Evolutionary conservation across 2,329 filamentous ascomycete species (phyloP).

Genomic region (Neopestalotiopsis sp.): DNA sequence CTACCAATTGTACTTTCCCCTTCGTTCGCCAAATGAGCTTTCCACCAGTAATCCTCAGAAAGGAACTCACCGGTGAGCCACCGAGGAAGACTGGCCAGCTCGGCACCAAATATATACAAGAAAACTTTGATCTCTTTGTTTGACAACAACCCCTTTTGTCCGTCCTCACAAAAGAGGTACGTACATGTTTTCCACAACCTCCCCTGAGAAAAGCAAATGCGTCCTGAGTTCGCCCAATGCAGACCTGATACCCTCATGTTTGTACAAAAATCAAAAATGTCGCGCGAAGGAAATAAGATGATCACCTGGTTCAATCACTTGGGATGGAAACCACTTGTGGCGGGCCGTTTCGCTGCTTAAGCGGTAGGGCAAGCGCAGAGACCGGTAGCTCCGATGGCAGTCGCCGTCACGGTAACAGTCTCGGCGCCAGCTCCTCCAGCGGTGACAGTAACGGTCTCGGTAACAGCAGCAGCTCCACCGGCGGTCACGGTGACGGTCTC

Average conservation of each 20-base stretch:
- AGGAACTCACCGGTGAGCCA: slow-evolving; percentile 14
- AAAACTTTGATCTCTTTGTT: slow-evolving; percentile 24
- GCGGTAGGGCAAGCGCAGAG: slow-evolving; percentile 1
- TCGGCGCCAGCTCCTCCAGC: slow-evolving; percentile 12
- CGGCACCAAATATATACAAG: slow-evolving; percentile 22
- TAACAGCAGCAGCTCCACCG: slow-evolving; percentile 7
- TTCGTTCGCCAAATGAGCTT: slow-evolving; percentile 19
- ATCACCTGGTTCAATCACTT: not conserved
- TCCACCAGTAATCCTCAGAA: not conserved
- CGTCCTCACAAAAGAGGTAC: not conserved
- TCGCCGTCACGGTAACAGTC: slow-evolving; percentile 9
- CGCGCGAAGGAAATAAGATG: not conserved
- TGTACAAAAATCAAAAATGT: slow-evolving; percentile 1
- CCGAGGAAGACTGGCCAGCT: not conserved
- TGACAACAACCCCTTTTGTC: slow-evolving; percentile 7
- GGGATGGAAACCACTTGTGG: not conserved
- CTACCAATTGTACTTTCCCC: not conserved
- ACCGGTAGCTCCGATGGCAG: not conserved
- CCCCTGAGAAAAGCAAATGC: not conserved
- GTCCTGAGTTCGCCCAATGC: not conserved
- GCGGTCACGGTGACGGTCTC: slow-evolving; percentile 18
- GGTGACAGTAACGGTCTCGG: slow-evolving; percentile 18
- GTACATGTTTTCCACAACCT: not conserved
- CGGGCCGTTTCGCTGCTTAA: not conserved
- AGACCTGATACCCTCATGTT: not conserved